Evolutionary conservation across 805 yeast species (phyloP), one percentile per base, ranked within the genome.

Genomic region (Scheffersomyces coipomensis): DNA sequence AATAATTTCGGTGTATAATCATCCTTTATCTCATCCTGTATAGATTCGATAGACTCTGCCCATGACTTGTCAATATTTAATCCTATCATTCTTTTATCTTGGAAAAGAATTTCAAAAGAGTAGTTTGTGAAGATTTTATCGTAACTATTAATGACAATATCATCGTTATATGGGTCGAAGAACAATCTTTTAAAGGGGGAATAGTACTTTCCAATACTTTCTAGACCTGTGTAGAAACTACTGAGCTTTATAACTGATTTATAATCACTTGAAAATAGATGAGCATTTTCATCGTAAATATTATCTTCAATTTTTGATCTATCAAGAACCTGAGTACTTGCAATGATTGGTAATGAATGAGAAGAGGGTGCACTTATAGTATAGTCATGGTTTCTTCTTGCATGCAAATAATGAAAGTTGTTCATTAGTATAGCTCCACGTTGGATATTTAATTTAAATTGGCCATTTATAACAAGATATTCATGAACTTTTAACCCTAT

Each of bases 371-470:
- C 52, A 56, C 60, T 42, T 8, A 66, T 29, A 38, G 49, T 15
- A 40, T 47, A 5, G 58, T 65, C 49, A 50, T 71, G 48, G 30
- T 15, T 59, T 10, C 12, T 27, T 12, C 15, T 5, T 39, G 47
- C 51, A 34, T 40, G 45, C 3, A 52, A 24, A 22, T 48, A 47
- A 46, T 64, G 66, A 3, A 46, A 39, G 11, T 71, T 64, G 45
- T 80, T 79, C 1, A 79, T 43, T 3, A 56, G 44, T 0, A 76
- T 51, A 0, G 75, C 71, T 13, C 85, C 85, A 37, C 73, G 53
- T 43, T 68, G 71, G 0, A 79, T 58, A 3, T 52, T 51, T 18
- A 79, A 35, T 3, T 33, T 48, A 45, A 66, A 78, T 42, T 71
- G 78, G 1, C 85, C 85, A 39, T 63, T 59, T 1, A 79, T 38